Evolutionary conservation across 148 eudicot genomes (phyloP), one percentile per base, ranked within the genome.

Genomic region (Vaccinium vitisidaea): DNA sequence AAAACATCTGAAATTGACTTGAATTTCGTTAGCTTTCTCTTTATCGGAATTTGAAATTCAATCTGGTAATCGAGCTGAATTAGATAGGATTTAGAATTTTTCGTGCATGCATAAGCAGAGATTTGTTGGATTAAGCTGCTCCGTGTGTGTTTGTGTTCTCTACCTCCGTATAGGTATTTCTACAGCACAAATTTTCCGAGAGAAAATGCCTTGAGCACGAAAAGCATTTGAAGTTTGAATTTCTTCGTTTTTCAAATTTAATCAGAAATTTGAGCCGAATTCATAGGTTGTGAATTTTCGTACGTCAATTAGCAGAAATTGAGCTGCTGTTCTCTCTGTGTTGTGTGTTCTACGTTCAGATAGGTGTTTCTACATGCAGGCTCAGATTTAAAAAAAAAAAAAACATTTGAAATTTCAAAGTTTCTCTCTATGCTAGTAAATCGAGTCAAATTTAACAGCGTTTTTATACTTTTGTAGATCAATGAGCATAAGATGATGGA

Each of bases 1-100:
- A 77, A 49, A 16, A 13, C 81, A 78, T 52, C 32, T 78, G 59
- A 78, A 78, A 23, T 78, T 78, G 19, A 52, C 36, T 23, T 52
- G n/a, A 50, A 12, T 78, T 78, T 50, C 21, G 12, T 23, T 12
- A 52, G 30, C 59, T 77, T 77, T 21, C 13, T 18, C 10, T 59
- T 21, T 61, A 61, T 61, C 27, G 25, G 13, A 8, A 61, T n/a
- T 61, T 25, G 25, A 61, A n/a, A 8, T 8, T 61, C 9, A 25
- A 61, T 8, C 27, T 8, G 11, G 8, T 21, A 61, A 61, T 19
- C 25, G 69, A 61, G 69, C 25, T 61, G 27, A 61, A 58, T 18
- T 58, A 7, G 5, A 58, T 19, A 18, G 63, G 23, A 58, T 58
- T 21, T 2, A 0, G 7, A 14, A 21, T 46, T 18, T 2, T 6